Percentiles rank a stretch among this genome's conserved stretches.
Evolutionary conservation across 768 basidiomycete species (phyloP).

Genomic region (Mycena rosella): DNA sequence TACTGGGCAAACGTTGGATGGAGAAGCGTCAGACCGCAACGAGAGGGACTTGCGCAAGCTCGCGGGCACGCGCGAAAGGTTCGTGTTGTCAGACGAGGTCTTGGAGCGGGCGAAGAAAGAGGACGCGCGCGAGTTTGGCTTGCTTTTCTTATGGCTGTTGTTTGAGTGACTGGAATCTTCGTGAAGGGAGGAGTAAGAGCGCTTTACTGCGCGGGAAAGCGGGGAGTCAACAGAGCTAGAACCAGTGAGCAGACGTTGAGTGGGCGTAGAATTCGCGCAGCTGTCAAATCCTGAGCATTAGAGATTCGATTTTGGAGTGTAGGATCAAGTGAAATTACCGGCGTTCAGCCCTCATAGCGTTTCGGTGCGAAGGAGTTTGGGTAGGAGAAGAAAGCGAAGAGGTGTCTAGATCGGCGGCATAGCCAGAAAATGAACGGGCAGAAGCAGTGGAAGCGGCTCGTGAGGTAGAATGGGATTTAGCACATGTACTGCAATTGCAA

Average conservation of each 20-base stretch:
- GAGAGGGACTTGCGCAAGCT: constrained; percentile 57
- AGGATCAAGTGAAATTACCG: constrained; percentile 7
- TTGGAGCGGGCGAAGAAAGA: constrained; percentile 11
- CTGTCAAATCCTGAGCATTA: background rate
- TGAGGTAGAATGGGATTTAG: constrained; percentile 2
- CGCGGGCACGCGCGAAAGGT: constrained; percentile 43
- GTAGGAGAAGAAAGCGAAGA: background rate
- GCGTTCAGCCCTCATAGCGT: background rate
- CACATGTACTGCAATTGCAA: constrained; percentile 20
- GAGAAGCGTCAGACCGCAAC: constrained; percentile 46
- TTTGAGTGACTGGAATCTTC: constrained; percentile 5
- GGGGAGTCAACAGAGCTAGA: background rate
- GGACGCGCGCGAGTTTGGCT: constrained; percentile 6
- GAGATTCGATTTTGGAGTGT: too few relatives aligned
- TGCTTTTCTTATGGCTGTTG: constrained; percentile 27
- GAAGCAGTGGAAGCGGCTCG: constrained; percentile 22
- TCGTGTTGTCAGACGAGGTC: background rate
- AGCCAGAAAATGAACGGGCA: constrained; percentile 14
- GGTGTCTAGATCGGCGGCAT: constrained; percentile 23
- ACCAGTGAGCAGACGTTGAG: background rate
- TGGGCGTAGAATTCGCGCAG: constrained; percentile 10
- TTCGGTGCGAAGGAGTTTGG: background rate
- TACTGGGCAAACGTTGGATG: constrained; percentile 32
- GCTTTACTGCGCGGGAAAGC: constrained; percentile 10
- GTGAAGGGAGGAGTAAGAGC: constrained; percentile 20